Percentiles rank a stretch among this genome's conserved stretches.
Conservation (phyloP, 306 rosid species). For the Rosa lucieae region DNA sequence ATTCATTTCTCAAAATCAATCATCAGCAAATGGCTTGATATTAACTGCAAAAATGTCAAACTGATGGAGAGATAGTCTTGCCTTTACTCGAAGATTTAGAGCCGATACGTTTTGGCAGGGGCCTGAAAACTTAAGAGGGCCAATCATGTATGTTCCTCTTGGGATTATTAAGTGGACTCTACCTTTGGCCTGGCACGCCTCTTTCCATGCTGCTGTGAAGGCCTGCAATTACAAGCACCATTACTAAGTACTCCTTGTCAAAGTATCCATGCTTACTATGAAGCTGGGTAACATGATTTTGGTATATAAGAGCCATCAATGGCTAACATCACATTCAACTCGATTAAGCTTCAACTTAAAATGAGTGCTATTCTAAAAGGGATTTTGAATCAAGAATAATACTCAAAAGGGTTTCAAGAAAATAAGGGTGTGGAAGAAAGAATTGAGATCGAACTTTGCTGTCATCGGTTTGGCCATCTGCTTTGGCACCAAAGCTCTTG, state of each 20-base stretch:
- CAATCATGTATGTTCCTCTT: slow-evolving; percentile 43
- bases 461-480: slow-evolving; percentile 45
- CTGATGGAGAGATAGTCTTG: slow-evolving; percentile 22
- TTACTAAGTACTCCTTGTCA: background rate
- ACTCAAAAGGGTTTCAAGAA: too few relatives aligned
- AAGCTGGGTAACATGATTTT: background rate
- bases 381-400: background rate
- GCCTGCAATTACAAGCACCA: slow-evolving; percentile 35
- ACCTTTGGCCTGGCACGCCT: slow-evolving; percentile 41
- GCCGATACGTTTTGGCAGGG: slow-evolving; percentile 43
- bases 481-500: slow-evolving; percentile 46
- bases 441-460: slow-evolving; percentile 27
- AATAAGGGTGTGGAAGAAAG: background rate
- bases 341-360: background rate
- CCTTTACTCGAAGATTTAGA: slow-evolving; percentile 39
- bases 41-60: background rate
- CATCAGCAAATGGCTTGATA: background rate
- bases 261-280: background rate
- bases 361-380: background rate
- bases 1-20: slow-evolving; percentile 18
- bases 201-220: slow-evolving; percentile 41
- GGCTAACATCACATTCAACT: background rate
- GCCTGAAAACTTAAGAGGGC: slow-evolving; percentile 40
- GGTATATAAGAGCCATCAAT: background rate
- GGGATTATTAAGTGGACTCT: slow-evolving; percentile 39